These are phyloP conservation scores for Calonectria fujianensis DNA, from an alignment of 2,329 filamentous ascomycete genomes.

Conservation along the genomic window DNA sequence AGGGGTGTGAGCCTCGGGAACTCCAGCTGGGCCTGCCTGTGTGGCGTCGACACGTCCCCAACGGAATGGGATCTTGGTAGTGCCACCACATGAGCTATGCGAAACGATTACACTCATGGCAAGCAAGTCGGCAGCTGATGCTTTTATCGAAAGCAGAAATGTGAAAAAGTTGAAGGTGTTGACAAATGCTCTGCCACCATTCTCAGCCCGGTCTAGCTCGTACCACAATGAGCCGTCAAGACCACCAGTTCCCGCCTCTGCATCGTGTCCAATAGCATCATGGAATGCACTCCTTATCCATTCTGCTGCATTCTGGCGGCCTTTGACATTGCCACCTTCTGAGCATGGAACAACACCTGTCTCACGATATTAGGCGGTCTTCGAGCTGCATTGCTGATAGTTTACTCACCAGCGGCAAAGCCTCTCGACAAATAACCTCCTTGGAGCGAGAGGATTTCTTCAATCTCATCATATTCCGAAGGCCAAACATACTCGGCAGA, in stretches of 20 bases:
- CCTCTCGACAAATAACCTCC: conserved; percentile 32
- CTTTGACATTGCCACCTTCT: conserved; percentile 41
- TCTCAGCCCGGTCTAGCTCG: conserved; percentile 50
- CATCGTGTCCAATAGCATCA: conserved; percentile 52
- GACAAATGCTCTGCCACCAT: conserved; percentile 48
- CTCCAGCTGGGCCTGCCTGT: conserved; percentile 56
- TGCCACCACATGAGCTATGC: conserved; percentile 64
- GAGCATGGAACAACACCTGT: conserved; percentile 47
- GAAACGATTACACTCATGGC: conserved; percentile 57
- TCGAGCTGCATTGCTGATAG: too few species aligned
- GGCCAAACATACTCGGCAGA: conserved; percentile 44
- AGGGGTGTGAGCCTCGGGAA: conserved; percentile 57
- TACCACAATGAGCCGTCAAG: conserved; percentile 54
- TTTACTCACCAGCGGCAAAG: conserved; percentile 37
- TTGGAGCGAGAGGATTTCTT: conserved; percentile 42
- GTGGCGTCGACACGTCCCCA: conserved; percentile 57
- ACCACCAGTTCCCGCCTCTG: conserved; percentile 47
- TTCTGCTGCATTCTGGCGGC: conserved; percentile 52
- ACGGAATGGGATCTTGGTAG: conserved; percentile 54
- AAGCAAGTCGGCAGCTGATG: conserved; percentile 56
- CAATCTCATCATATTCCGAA: conserved; percentile 45
- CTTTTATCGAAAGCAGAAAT: conserved; percentile 33
- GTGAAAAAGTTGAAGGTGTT: conserved; percentile 60
- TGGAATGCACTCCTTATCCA: conserved; percentile 56
- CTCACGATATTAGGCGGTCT: neutral